Base-by-base conservation (phyloP, 306 rosid species). In the Lagenaria siceraria region DNA sequence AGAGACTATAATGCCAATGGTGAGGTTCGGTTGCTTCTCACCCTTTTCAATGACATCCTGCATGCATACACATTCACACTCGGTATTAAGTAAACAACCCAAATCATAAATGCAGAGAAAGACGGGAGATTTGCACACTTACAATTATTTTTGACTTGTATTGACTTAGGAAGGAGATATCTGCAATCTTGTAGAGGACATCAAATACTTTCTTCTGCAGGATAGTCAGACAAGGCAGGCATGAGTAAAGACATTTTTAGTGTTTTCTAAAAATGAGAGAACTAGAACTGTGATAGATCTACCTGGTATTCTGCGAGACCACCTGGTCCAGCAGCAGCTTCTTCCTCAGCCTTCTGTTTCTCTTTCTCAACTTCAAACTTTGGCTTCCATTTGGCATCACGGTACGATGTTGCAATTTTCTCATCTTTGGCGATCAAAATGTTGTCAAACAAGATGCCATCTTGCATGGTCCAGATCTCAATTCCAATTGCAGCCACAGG, bases 391-490 rank as follows among this genome's bases (percentile, higher is more conserved):
- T 86, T 77, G 40, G 90, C 81, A 59, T 81, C 92, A 55, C 98
- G 78, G 77, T 90, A 92, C 27, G 95, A 82, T 29, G 82, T 86
- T 2, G 97, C 98, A 75, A 84, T 77, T 80, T 84, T 90, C 81
- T 89, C 98, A 75, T 92, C 96, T 43, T 77, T 78, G 2, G 93
- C 86, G 21, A 94, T 92, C 85, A 94, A 80, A 81, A 94, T 62
- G 73, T 92, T 92, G 89, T 94, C 98, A 62, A 94, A 94, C 89
- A 92, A 78, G 59, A 94, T 84, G 31, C 98, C 98, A 53, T 90
- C 97, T 75, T 94, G 97, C 98, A 94, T 94, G 52, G 98, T 94
- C 98, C 98, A 94, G 77, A 94, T 94, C 87, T 94, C 98, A 80
- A 94, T 94, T 55, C 98, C 98, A 60, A 94, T 77, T 13, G 97